These are phyloP conservation scores for Penicillium diatomitis DNA, from an alignment of 495 filamentous ascomycete genomes.

Conservation along the genomic window DNA sequence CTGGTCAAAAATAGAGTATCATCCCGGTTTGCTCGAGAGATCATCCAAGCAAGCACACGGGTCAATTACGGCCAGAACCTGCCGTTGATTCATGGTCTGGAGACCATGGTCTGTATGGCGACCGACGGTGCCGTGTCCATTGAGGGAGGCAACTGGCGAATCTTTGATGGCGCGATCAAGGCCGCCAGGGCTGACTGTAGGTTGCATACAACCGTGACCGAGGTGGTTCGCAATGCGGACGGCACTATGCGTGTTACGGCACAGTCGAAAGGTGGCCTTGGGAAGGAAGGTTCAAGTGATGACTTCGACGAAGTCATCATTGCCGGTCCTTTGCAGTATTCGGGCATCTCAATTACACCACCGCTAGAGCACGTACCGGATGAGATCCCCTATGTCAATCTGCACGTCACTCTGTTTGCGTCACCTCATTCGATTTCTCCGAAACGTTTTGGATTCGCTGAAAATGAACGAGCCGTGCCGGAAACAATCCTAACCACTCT, in stretches of 20 bases:
- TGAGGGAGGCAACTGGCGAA: constrained; percentile 87
- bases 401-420: constrained; percentile 86
- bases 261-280: constrained; percentile 16
- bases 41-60: constrained; percentile 85
- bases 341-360: constrained; percentile 50
- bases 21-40: constrained; percentile 61
- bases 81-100: constrained; percentile 73
- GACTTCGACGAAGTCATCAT: constrained; percentile 74
- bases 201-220: constrained; percentile 63
- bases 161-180: constrained; percentile 75
- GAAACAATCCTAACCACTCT: constrained; percentile 77
- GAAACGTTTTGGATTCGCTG: constrained; percentile 56
- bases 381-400: constrained; percentile 66
- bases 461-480: constrained; percentile 47
- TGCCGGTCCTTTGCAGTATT: constrained; percentile 67
- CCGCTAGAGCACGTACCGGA: constrained; percentile 49
- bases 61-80: constrained; percentile 96
- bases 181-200: constrained; percentile 48
- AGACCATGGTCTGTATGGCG: constrained; percentile 91
- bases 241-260: constrained; percentile 44
- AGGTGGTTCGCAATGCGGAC: constrained; percentile 41
- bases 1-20: constrained; percentile 60
- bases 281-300: constrained; percentile 4
- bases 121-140: constrained; percentile 74
- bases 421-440: constrained; percentile 61